Base-by-base conservation (phyloP, 2,329 filamentous ascomycete genomes). In the Neospermospora avenae region DNA sequence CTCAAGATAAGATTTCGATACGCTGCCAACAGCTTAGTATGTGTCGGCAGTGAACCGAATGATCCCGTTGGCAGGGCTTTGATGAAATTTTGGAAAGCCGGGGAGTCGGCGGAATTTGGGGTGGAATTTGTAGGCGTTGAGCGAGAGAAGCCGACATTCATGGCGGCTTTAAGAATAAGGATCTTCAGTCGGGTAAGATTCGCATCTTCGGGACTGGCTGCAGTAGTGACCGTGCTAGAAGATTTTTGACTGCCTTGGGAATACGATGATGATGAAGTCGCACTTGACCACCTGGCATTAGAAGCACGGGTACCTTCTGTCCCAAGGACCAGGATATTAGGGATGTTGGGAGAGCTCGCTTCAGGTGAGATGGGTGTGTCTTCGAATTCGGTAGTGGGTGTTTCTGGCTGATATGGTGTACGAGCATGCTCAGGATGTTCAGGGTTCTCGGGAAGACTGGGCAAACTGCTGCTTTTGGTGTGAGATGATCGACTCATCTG, bases 381-480 rank as follows among this genome's bases (percentile, higher is more conserved):
- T 73, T 97, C 93, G 68, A 97, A 97, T 67, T 97, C 92, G 4
- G 93, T 98, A 0, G 93, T 93, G 0, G 93, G 93, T 0, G 93
- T 98, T 76, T 98, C 93, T 0, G 93, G 93, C 4, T 87, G 82
- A 2, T 67, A 68, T 56, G 60, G 62, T 37, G 62, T 65, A 13
- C 63, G 61, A 3, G 61, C 44, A 52, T 64, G 57, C 20, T 67
- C 63, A 16, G 64, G 60, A 22, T 65, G 75, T 70, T 70, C 67
- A 78, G 72, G 72, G 77, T 77, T 77, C 61, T 84, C 77, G 20
- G 74, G 69, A 10, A 77, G 65, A 53, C 78, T 79, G 68, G 82
- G 81, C 44, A 81, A 74, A 66, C 80, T 84, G 76, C 18, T 65
- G 34, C 63, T 69, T 14, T 65, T 68, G 1, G 65, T 64, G 45